Conservation (phyloP, 148 eudicot species). For the Cornus kousa region DNA sequence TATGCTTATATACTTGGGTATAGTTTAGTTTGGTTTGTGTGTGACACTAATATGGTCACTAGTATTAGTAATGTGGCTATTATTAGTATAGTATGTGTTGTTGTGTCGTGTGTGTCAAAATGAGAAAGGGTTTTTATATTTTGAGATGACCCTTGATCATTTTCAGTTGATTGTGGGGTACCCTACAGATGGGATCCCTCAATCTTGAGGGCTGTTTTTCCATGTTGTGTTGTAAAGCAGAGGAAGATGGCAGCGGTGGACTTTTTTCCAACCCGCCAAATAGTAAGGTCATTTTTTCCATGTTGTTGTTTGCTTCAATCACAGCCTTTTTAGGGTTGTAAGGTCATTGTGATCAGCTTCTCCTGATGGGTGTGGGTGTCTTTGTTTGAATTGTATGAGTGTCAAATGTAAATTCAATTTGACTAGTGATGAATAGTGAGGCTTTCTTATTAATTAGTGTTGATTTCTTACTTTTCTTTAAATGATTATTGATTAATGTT, state of each 20-base stretch:
- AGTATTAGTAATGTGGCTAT: slow-evolving; percentile 22
- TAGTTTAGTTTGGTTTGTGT: neutral
- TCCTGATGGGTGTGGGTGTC: neutral
- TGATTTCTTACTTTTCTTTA: neutral
- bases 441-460: neutral
- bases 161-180: slow-evolving; percentile 1
- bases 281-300: too few species aligned
- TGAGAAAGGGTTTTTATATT: slow-evolving; percentile 20
- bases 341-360: neutral
- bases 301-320: neutral
- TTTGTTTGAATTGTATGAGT: slow-evolving; percentile 2
- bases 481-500: neutral
- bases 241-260: slow-evolving; percentile 28
- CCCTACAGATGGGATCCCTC: neutral
- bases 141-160: slow-evolving; percentile 15
- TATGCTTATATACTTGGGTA: neutral
- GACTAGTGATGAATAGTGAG: neutral
- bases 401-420: neutral
- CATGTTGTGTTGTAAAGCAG: slow-evolving; percentile 12
- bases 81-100: neutral
- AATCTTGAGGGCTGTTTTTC: neutral
- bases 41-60: slow-evolving; percentile 17
- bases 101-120: neutral
- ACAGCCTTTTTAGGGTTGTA: neutral
- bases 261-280: slow-evolving; percentile 23